These are phyloP conservation scores for Colletotrichum magnum DNA, from an alignment of 2,329 filamentous ascomycete genomes.

Conservation along the genomic window DNA sequence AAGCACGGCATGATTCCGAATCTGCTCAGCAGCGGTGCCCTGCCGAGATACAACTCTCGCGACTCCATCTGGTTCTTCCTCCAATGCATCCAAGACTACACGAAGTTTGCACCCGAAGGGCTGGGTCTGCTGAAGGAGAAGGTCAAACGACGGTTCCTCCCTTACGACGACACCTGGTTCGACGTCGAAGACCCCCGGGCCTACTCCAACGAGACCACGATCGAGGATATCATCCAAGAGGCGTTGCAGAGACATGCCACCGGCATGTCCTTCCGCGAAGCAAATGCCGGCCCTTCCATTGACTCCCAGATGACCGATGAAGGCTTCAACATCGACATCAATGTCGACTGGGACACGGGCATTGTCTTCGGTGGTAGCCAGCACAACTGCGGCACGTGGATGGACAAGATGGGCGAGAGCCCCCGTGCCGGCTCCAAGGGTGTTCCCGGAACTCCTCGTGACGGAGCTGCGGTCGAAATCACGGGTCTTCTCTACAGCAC, in stretches of 20 bases:
- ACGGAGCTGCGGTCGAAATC: conserved; percentile 95
- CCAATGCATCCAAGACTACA: conserved; percentile 95
- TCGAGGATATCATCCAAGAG: conserved; percentile 94
- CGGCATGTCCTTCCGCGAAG: conserved; percentile 93
- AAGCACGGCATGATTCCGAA: conserved; percentile 99
- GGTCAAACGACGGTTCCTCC: conserved; percentile 88
- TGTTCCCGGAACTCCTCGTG: conserved; percentile 94
- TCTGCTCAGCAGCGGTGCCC: conserved; percentile 85
- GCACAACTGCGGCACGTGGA: conserved; percentile 97
- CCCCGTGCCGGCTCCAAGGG: conserved; percentile 92
- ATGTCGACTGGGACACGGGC: conserved; percentile 91
- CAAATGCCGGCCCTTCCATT: conserved; percentile 89
- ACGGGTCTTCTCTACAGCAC: conserved; percentile 94
- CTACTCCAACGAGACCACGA: conserved; percentile 86
- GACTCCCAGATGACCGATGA: conserved; percentile 94
- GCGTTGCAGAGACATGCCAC: conserved; percentile 91
- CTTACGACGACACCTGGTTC: conserved; percentile 98
- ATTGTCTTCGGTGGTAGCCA: conserved; percentile 96
- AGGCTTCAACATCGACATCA: conserved; percentile 92
- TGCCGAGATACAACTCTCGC: conserved; percentile 93
- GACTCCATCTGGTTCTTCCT: conserved; percentile 99
- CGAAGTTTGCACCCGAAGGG: conserved; percentile 84
- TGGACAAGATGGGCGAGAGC: conserved; percentile 99
- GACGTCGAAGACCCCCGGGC: conserved; percentile 83
- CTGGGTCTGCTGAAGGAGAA: conserved; percentile 80